phyloP scores from a whole-genome alignment of 352 stramenopile species.

The Pythium rishiriense region DNA sequence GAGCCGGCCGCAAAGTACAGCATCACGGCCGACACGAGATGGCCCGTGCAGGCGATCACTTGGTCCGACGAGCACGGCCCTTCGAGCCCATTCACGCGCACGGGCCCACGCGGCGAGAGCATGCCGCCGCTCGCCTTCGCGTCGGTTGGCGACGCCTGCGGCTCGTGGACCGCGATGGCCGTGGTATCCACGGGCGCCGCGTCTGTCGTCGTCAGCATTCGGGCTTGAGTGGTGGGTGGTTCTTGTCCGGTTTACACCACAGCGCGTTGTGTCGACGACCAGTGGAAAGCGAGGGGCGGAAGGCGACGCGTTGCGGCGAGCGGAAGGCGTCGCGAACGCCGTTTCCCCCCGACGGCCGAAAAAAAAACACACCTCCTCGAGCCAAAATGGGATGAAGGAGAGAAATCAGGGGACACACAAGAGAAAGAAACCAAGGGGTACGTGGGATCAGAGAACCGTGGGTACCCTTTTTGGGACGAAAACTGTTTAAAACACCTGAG shows the following conservation, averaged over 20 bases:
- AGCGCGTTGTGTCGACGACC: too few relatives aligned
- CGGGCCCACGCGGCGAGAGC: slow-evolving; percentile 23
- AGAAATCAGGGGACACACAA: slow-evolving; percentile 23
- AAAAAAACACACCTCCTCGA: slow-evolving; percentile 2
- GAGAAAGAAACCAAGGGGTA: slow-evolving; percentile 18
- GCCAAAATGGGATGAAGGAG: slow-evolving; percentile 23
- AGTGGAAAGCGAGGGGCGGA: too few relatives aligned
- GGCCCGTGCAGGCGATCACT: slow-evolving; percentile 68
- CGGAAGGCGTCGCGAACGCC: not conserved
- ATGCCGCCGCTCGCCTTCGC: not conserved
- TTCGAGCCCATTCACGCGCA: slow-evolving; percentile 72
- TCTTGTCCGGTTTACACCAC: not conserved
- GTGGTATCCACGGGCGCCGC: not conserved
- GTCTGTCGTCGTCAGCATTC: not conserved
- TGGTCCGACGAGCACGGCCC: slow-evolving; percentile 77
- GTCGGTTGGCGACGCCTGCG: not conserved
- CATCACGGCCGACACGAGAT: slow-evolving; percentile 58
- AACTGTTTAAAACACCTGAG: slow-evolving; percentile 17
- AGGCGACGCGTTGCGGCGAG: too few relatives aligned
- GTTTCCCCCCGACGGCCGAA: not conserved
- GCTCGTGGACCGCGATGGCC: slow-evolving; percentile 21
- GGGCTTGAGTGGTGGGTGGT: not conserved
- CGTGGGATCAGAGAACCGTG: too few relatives aligned
- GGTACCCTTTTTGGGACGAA: not conserved
- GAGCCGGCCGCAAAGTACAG: slow-evolving; percentile 52